phyloP scores from a whole-genome alignment of 306 rosid genomes.

The Malus orientalis region DNA sequence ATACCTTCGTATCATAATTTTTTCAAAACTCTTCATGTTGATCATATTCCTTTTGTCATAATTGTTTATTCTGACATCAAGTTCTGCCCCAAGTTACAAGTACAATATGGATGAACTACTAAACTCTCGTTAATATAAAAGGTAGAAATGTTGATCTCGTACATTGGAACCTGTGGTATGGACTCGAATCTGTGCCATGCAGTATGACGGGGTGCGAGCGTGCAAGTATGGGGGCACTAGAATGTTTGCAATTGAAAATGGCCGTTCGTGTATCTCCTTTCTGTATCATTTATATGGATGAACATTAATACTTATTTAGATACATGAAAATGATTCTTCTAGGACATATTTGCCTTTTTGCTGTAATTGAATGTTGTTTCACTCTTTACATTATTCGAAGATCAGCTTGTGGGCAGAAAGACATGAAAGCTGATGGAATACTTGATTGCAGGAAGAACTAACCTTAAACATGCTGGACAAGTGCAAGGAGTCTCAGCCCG shows the following conservation, averaged over 20 bases:
- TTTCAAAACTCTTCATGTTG: background rate
- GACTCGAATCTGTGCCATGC: background rate
- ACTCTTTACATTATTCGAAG: background rate
- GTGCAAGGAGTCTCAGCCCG: constrained; percentile 60
- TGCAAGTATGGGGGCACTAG: background rate
- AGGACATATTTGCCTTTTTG: background rate
- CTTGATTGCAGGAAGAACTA: constrained; percentile 56
- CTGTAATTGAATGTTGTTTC: background rate
- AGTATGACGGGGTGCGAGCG: background rate
- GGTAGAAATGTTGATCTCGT: background rate
- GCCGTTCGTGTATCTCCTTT: background rate
- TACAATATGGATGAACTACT: background rate
- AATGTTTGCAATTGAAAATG: background rate
- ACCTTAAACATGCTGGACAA: constrained; percentile 60
- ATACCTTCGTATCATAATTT: background rate
- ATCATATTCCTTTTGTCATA: background rate
- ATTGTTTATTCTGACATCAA: background rate
- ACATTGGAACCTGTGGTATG: background rate
- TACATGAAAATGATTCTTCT: background rate
- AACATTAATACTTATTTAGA: background rate
- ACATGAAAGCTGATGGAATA: constrained; percentile 4
- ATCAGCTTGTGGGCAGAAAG: background rate
- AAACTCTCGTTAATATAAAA: background rate
- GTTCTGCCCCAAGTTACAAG: background rate
- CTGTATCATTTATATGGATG: background rate